Base-by-base conservation (phyloP, 1,284 basidiomycete species). In the Flammula alnicola region DNA sequence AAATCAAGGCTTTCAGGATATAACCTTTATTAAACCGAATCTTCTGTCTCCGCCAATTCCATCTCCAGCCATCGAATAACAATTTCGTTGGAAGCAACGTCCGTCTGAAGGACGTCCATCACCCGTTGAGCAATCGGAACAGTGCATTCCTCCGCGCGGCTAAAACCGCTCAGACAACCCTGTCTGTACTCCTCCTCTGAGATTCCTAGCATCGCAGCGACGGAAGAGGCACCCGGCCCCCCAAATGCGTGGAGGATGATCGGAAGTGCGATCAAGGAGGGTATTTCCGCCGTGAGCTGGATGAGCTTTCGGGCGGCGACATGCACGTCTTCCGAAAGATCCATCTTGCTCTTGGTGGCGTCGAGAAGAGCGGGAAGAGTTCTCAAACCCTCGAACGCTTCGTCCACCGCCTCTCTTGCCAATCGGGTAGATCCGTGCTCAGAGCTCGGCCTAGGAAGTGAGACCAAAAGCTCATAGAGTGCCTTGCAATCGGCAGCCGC, bases 381-480 rank as follows among this genome's bases (percentile, higher is more conserved):
- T 55, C 74, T 70, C 22, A 91, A 69, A 6, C 82, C 83, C 46
- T 78, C 78, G 59, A 85, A 83, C 0, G 86, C 89, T 61, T 91
- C 89, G 40, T 86, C 81, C 4, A 91, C 87, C 2, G 86, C 89
- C 62, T 91, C 89, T 19, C 76, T 73, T 9, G 89, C 88, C 14
- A 88, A 66, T 23, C 69, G 71, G 5, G 75, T 75, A 9, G 68
- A 63, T 54, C 71, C 70, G 32, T 73, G 76, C 38, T 75, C 72
- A 16, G 67, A 68, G 4, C 60, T 66, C n/a, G 88, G 88, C 14
- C 81, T 78, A 17, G 88, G 86, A 26, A 91, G 72, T 26, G 69
- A 65, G 43, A 65, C 70, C 32, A 91, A 70, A 16, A 89, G 70
- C 44, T 86, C 79, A 60, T 72, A 80, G 16, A 89, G 62, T 2